Base-by-base conservation (phyloP, 495 filamentous ascomycete species). In the Talaromyces proteolyticus region DNA sequence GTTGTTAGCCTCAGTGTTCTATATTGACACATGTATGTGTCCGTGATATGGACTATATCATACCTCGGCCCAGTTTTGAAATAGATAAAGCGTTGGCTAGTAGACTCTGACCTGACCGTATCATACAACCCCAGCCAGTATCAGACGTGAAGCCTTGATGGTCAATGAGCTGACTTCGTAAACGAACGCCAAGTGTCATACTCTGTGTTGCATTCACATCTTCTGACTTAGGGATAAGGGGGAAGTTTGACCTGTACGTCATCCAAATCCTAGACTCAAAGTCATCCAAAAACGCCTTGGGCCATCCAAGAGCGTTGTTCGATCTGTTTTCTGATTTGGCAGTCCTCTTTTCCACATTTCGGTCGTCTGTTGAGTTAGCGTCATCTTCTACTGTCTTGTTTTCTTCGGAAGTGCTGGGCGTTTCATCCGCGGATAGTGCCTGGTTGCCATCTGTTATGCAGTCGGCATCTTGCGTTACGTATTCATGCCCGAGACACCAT, bases 81-180 rank as follows among this genome's bases (percentile, higher is more conserved):
- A 86, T 77, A 10, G 76, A 62, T 48, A 97, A 68, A 4, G 92
- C 77, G 62, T 97, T 97, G 29, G 91, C 93, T 25, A 99, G 72
- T 14, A 99, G 72, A 57, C 89, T 88, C 69, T 99, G 94, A 10
- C 93, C 94, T 0, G 92, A 95, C 57, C 94, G 77, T 55, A 99
- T 97, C 94, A 99, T 99, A 60, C 94, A 99, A 1, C 94, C 94
- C 91, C 94, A 99, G 26, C 93, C 93, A 0, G 88, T 89, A 66
- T 99, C 94, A 2, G 88, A 92, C 18, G 89, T 85, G 69, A 99
- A 99, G 17, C 90, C 91, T 40, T 75, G 74, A 22, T 88, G 77
- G 48, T 93, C 89, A 22, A 81, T 79, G 23, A 96, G 74, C 58
- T 91, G 88, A 40, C 76, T 92, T 57, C 89, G 81, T 50, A 97